Evolutionary conservation across 2,329 filamentous ascomycete genomes (phyloP), one percentile per base, ranked within the genome.

Genomic region (Colletotrichum sp.): DNA sequence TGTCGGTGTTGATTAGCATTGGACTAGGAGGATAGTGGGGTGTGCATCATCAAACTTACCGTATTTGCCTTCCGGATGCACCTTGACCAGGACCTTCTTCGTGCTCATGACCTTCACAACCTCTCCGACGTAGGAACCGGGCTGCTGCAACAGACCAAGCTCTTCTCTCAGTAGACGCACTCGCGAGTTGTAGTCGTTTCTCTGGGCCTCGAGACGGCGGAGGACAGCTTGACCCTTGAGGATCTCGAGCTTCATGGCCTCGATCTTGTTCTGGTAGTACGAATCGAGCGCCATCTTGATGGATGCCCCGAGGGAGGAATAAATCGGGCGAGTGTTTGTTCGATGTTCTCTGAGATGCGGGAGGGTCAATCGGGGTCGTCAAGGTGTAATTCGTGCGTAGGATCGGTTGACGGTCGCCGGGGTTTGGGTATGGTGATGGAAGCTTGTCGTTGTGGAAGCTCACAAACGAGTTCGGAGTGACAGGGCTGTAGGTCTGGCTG

Each of bases 31-130:
- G 18, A 25, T 13, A 28, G 22, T 16, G 22, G 32, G 34, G 28
- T 13, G 55, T 36, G 25, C 9, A 34, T 36, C 8, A 28, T 10
- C 13, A 69, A 28, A 83, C 93, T 77, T 89, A 98, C 96, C 97
- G 82, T 99, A 99, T 98, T 99, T 99, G 82, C 97, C 97, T 87
- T 99, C 97, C 12, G 97, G 97, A 86, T 99, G 97, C 81, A 99
- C 97, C 88, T 99, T 99, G 80, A 99, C 97, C 75, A 99, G 90
- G 67, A 99, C 96, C 90, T 99, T 98, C 89, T 99, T 99, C 72
- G 97, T 99, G 83, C 96, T 93, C 97, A 99, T 99, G 74, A 98
- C 97, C 91, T 98, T 99, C 84, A 99, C 97, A n/a, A 99, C 97
- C 87, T 99, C 97, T 75, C 97, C 97, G 39, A 99, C 97, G 83